Evolutionary conservation across 192 early-diverging fungal genomes (phyloP), one percentile per base, ranked within the genome.

Genomic region (Coemansia sp.): DNA sequence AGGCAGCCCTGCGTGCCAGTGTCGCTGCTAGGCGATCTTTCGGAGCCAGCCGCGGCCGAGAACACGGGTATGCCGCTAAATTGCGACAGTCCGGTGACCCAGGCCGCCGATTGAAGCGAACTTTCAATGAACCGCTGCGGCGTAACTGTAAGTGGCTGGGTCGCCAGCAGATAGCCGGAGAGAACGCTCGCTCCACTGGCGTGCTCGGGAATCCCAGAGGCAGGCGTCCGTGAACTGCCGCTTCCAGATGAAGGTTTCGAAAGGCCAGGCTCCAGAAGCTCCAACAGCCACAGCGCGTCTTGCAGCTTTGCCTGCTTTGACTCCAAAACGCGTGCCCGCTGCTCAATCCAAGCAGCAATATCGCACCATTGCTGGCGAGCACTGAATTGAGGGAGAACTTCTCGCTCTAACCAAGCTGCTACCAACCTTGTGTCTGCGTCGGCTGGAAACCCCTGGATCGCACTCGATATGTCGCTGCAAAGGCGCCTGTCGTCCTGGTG

Each of bases 301-400:
- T 72, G 57, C 11, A 84, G 79, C 5, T 44, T 60, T 15, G 66
- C 50, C 8, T 76, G 58, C 10, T 27, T 48, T 19, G 73, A 48
- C 62, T 85, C 86, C 14, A 84, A 61, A 8, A 60, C 36, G n/a
- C 79, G 67, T 6, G 87, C 83, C 3, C 84, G 73, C 44, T 74
- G 68, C 53, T 82, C 76, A 34, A 83, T 63, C 86, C 86, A 89
- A 5, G 54, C 58, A 0, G 68, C 82, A n/a, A 87, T 37, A 15
- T 37, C 66, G 8, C 35, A 37, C 36, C 77, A 72, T 53, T 75
- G 66, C 39, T 39, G 61, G 1, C 44, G 50, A 1, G 56, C 21
- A 12, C 57, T 42, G 33, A 86, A 43, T 21, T 50, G 39, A 5
- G 83, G 85, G 4, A 87, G 61, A 1, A 87, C 78, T 19, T 89